These are phyloP conservation scores for Metschnikowia colocasiae DNA, from an alignment of 805 yeast genomes.

Conservation along the genomic window DNA sequence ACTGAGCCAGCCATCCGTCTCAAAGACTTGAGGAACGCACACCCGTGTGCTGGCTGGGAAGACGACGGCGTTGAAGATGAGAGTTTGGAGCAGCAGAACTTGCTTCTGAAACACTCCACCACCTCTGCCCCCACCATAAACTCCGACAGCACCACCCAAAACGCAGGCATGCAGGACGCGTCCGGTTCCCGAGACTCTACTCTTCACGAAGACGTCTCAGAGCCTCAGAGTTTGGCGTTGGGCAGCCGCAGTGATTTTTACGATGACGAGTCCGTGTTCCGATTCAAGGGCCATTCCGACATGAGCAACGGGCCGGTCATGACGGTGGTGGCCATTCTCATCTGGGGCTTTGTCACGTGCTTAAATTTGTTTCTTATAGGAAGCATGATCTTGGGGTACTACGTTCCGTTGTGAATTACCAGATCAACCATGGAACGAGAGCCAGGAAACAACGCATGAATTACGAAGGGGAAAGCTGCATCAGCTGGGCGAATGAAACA, in stretches of 20 bases:
- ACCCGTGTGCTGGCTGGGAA: conserved; percentile 43
- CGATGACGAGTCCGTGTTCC: conserved; percentile 22
- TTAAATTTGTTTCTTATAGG: conserved; percentile 68
- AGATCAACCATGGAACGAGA: too few relatives aligned
- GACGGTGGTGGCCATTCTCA: conserved; percentile 49
- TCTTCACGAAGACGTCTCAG: not conserved
- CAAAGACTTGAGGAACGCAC: conserved; percentile 37
- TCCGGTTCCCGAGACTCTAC: not conserved
- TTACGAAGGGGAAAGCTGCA: too few relatives aligned
- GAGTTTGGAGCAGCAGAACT: conserved; percentile 14
- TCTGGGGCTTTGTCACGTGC: conserved; percentile 69
- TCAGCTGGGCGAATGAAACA: too few relatives aligned
- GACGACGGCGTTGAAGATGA: conserved; percentile 30
- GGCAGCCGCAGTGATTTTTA: not conserved
- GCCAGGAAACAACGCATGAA: too few relatives aligned
- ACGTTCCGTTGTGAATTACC: conserved; percentile 48
- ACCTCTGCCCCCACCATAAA: conserved; percentile 2
- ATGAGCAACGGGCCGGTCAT: conserved; percentile 65
- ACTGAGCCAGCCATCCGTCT: conserved; percentile 40
- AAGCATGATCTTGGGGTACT: conserved; percentile 47
- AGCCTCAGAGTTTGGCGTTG: not conserved
- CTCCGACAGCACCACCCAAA: not conserved
- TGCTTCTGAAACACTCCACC: conserved; percentile 12
- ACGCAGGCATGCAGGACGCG: not conserved
- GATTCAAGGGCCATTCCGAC: conserved; percentile 47